phyloP scores from a whole-genome alignment of 2,329 filamentous ascomycete genomes.

The Neofusicoccum laricinum region DNA sequence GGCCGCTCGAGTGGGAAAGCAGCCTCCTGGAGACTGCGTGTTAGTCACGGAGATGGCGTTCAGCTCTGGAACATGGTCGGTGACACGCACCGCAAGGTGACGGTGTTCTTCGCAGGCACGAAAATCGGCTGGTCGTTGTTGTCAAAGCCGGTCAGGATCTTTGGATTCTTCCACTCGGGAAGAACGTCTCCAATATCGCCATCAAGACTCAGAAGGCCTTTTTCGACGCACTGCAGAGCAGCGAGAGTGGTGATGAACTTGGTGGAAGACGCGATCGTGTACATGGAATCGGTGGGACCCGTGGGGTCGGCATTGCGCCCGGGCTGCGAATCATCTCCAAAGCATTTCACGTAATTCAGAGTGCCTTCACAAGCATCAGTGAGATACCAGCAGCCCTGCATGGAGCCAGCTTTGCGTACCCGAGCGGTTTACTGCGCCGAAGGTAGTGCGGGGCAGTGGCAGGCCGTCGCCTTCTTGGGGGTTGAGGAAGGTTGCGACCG shows the following conservation, averaged over 20 bases:
- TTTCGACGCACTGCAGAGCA: slow-evolving; percentile 35
- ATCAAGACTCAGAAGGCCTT: slow-evolving; percentile 29
- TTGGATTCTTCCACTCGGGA: slow-evolving; percentile 29
- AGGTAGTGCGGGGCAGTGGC: neutral
- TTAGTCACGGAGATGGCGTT: neutral
- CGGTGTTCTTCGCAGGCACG: neutral
- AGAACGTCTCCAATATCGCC: slow-evolving; percentile 29
- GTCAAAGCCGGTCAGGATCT: slow-evolving; percentile 24
- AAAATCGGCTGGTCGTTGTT: slow-evolving; percentile 25
- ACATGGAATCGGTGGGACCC: neutral
- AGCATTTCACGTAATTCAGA: neutral
- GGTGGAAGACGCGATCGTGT: slow-evolving; percentile 36
- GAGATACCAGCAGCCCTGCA: neutral
- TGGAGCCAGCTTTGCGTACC: neutral
- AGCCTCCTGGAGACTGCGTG: slow-evolving; percentile 17
- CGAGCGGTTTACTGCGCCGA: slow-evolving; percentile 1
- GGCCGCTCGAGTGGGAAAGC: slow-evolving; percentile 27
- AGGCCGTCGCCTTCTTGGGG: neutral
- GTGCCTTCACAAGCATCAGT: neutral
- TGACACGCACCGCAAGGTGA: neutral
- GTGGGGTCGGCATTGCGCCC: neutral
- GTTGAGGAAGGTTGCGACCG: neutral
- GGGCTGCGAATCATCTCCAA: neutral
- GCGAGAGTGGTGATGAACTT: slow-evolving; percentile 37
- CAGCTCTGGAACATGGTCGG: too few relatives aligned